phyloP scores from a whole-genome alignment of 257 asterid genomes.

The Catharanthus roseus region DNA sequence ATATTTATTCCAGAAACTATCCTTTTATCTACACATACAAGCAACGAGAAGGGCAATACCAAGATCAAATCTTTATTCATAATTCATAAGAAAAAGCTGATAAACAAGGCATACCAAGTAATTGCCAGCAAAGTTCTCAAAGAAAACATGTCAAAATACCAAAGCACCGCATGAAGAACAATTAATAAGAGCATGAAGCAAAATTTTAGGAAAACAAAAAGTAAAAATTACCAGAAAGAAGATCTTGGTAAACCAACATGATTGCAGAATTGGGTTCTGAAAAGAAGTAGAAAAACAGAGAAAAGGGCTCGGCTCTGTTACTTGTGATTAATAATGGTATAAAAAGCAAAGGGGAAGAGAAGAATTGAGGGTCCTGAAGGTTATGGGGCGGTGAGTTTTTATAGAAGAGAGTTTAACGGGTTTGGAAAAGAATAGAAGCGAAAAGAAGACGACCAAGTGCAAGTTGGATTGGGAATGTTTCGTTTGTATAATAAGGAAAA shows the following conservation, averaged over 20 bases:
- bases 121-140: not conserved
- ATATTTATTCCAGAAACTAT: too few relatives aligned
- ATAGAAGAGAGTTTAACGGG: not conserved
- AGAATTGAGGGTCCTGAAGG: not conserved
- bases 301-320: not conserved
- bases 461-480: too few relatives aligned
- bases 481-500: too few relatives aligned
- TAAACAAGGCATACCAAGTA: not conserved
- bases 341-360: not conserved
- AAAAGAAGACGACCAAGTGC: too few relatives aligned
- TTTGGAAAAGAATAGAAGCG: too few relatives aligned
- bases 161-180: not conserved
- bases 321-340: not conserved
- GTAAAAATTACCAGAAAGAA: constrained; percentile 28
- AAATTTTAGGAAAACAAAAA: too few relatives aligned
- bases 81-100: not conserved
- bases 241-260: constrained; percentile 58
- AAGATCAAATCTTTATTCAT: not conserved
- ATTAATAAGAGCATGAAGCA: not conserved
- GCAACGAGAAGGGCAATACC: not conserved
- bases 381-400: not conserved
- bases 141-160: not conserved
- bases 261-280: constrained; percentile 12
- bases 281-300: not conserved
- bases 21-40: not conserved